A percentile compares a stretch with the other conserved stretches of the same genome.
These are phyloP conservation scores for Candida gigantensis DNA, from an alignment of 1,139 yeast species.

Conservation along the genomic window DNA sequence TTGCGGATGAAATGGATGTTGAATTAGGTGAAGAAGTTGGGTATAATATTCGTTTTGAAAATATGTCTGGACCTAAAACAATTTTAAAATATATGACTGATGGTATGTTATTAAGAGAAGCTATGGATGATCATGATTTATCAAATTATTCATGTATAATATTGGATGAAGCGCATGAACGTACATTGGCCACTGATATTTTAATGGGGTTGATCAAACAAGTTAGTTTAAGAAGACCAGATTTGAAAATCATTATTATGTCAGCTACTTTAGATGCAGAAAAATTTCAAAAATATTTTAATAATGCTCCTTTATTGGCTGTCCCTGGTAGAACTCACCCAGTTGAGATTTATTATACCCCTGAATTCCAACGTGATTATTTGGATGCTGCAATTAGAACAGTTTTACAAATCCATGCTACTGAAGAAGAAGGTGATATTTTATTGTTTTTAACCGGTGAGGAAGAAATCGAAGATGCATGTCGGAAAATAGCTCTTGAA, in stretches of 20 bases:
- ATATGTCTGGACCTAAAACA: constrained; percentile 77
- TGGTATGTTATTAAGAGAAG: constrained; percentile 97
- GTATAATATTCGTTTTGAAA: constrained; percentile 90
- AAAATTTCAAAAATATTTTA: constrained; percentile 87
- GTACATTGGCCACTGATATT: constrained; percentile 95
- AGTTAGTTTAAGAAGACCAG: constrained; percentile 76
- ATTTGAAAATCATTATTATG: constrained; percentile 90
- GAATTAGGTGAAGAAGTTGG: constrained; percentile 91
- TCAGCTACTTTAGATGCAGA: constrained; percentile 98
- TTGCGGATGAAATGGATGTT: constrained; percentile 95
- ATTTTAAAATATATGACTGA: constrained; percentile 96
- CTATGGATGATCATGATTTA: constrained; percentile 92
- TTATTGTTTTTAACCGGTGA: constrained; percentile 92
- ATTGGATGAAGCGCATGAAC: constrained; percentile 97
- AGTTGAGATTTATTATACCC: constrained; percentile 94
- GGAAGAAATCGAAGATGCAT: constrained; percentile 97
- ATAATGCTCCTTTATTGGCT: constrained; percentile 89
- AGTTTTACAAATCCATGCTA: constrained; percentile 93
- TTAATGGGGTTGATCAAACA: constrained; percentile 93
- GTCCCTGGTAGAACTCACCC: constrained; percentile 99
- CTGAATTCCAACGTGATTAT: constrained; percentile 93
- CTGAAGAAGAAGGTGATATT: constrained; percentile 93
- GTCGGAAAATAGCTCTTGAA: constrained; percentile 82
- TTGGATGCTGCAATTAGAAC: constrained; percentile 93
- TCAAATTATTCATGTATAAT: constrained; percentile 84